Conservation (phyloP, 352 stramenopile genomes). For the Phytophthora hybrid region DNA sequence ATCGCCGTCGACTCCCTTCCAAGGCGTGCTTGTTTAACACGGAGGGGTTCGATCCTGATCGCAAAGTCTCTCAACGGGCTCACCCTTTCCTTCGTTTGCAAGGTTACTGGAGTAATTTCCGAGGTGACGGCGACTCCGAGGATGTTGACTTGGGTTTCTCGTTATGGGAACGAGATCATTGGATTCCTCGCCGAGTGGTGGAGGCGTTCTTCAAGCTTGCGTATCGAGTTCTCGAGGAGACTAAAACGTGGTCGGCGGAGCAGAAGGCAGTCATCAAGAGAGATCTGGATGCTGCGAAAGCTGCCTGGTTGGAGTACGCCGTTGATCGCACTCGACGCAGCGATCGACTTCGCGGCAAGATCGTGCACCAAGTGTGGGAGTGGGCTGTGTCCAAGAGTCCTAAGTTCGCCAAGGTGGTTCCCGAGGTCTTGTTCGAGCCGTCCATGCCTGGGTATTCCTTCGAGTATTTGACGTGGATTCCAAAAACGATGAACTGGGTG, state of each 20-base stretch:
- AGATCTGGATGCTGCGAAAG: too few relatives aligned
- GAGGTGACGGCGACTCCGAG: too few relatives aligned
- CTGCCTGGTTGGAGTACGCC: not conserved
- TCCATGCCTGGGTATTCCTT: not conserved
- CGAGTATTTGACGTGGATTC: not conserved
- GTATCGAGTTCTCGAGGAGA: too few relatives aligned
- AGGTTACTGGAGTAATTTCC: too few relatives aligned
- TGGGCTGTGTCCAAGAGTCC: not conserved
- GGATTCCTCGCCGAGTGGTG: not conserved
- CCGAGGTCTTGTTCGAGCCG: not conserved
- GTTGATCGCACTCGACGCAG: not conserved
- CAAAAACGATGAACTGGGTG: not conserved
- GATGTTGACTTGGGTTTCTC: not conserved
- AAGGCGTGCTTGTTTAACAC: too few relatives aligned
- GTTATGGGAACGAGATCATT: not conserved
- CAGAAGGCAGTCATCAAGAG: too few relatives aligned
- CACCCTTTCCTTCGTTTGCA: too few relatives aligned
- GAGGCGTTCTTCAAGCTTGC: too few relatives aligned
- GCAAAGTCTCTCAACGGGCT: too few relatives aligned
- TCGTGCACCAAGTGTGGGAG: not conserved
- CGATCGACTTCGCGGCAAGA: not conserved
- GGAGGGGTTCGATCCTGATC: too few relatives aligned
- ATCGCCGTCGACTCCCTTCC: too few relatives aligned
- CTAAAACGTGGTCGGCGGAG: too few relatives aligned
- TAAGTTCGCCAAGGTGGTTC: not conserved